These are phyloP conservation scores for Penicillium lividum DNA, from an alignment of 495 filamentous ascomycete genomes.

Conservation along the genomic window DNA sequence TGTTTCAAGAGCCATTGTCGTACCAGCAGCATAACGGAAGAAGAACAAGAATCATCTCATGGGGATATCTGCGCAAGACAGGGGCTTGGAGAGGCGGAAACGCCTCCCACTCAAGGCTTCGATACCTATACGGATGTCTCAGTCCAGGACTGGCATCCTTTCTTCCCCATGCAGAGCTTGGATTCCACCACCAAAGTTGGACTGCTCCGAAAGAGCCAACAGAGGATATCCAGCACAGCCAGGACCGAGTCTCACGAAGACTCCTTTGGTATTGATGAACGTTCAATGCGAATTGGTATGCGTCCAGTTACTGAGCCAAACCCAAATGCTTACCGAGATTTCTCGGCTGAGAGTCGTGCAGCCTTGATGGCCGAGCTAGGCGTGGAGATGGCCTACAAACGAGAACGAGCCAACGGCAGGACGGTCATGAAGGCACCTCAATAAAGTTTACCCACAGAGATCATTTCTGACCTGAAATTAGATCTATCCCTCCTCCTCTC, in stretches of 20 bases:
- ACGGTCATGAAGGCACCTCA: slow-evolving; percentile 38
- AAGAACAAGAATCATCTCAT: no score
- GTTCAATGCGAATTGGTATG: slow-evolving; percentile 53
- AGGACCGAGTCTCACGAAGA: slow-evolving; percentile 33
- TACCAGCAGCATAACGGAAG: no score
- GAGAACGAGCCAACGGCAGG: slow-evolving; percentile 50
- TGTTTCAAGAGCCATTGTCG: no score
- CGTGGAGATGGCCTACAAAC: slow-evolving; percentile 52
- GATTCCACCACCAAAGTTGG: no score
- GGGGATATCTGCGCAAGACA: no score
- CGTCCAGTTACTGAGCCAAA: slow-evolving; percentile 45
- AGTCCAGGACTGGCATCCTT: no score
- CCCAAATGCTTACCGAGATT: slow-evolving; percentile 27
- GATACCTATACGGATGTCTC: no score
- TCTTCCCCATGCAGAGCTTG: no score
- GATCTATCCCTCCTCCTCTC: neutral
- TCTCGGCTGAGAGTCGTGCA: slow-evolving; percentile 31
- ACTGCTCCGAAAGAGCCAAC: no score
- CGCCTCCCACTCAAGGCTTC: no score
- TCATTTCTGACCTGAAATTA: neutral
- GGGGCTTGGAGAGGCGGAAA: no score
- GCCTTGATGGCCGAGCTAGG: slow-evolving; percentile 37
- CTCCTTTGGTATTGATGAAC: slow-evolving; percentile 43
- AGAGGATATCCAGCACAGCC: no score
- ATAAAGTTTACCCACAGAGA: slow-evolving; percentile 7